Percentiles rank a stretch among this genome's conserved stretches.
phyloP scores from a whole-genome alignment of 2,329 filamentous ascomycete genomes.

The Phyllosticta capitalensis region DNA sequence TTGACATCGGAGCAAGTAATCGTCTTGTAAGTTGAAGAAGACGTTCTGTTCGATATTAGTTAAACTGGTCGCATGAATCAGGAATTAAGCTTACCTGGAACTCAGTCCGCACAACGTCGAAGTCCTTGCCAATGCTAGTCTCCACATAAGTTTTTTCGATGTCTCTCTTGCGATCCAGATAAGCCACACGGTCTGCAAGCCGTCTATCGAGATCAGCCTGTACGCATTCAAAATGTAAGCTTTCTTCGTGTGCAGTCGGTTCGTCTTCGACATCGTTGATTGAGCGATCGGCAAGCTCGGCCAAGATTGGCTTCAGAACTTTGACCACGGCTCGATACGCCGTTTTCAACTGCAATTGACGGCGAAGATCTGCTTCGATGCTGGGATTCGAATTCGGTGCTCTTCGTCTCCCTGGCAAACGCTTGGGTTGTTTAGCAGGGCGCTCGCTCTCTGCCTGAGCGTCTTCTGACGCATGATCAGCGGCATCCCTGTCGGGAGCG shows the following conservation, averaged over 20 bases:
- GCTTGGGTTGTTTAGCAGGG: constrained; percentile 26
- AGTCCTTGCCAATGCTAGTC: constrained; percentile 25
- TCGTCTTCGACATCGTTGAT: constrained; percentile 49
- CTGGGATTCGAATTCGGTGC: constrained; percentile 37
- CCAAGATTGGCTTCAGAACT: constrained; percentile 53
- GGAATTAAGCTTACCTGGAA: constrained; percentile 22
- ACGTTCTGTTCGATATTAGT: constrained; percentile 6
- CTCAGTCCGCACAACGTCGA: constrained; percentile 26
- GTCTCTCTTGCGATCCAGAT: constrained; percentile 28
- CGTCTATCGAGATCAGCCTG: constrained; percentile 43
- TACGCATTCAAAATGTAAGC: constrained; percentile 44
- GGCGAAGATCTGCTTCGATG: constrained; percentile 40
- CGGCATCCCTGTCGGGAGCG: constrained; percentile 26
- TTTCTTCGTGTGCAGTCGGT: constrained; percentile 43
- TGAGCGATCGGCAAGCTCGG: constrained; percentile 54
- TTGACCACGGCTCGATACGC: constrained; percentile 54
- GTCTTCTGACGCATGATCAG: constrained; percentile 5
- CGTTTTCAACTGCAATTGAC: constrained; percentile 57
- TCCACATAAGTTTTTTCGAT: constrained; percentile 29
- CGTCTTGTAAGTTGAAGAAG: constrained; percentile 17
- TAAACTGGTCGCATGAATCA: neutral
- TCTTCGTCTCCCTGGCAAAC: constrained; percentile 35
- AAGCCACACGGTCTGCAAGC: constrained; percentile 30
- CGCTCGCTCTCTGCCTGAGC: constrained; percentile 22
- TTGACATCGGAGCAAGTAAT: constrained; percentile 28